Base-by-base conservation (phyloP, 768 basidiomycete species). In the Guyanaporus albipodus region DNA sequence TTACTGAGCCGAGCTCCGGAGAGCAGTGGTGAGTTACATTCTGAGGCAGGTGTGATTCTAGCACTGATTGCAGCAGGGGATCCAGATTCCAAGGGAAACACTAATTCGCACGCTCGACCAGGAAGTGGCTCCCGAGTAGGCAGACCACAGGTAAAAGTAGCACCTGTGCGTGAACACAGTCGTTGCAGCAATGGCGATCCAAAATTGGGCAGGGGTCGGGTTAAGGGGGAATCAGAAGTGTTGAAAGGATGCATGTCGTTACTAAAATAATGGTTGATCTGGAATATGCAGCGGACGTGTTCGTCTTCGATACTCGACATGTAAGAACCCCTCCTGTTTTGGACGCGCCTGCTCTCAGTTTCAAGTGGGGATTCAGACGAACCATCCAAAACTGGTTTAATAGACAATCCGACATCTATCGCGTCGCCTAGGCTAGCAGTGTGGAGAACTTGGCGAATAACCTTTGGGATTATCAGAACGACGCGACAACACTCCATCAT, bases 321-420 rank as follows among this genome's bases (percentile, higher is more conserved):
- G 54, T 53, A 56, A 42, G 56, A 61, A 27, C 64, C 59, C n/a
- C 60, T 57, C 38, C 59, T 46, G 45, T 55, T 28, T 53, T 64
- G 48, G 55, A 49, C 26, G 44, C 35, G 38, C 53, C 50, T 38
- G 53, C 33, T 52, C 35, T 66, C 66, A 21, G 28, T 32, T 18
- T 61, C 56, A 12, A 46, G 43, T 18, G 62, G 64, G 12, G 62
- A 62, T 36, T 66, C 58, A 27, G 57, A 51, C 4, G 45, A 38
- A 39, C 44, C 58, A 48, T 54, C 64, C 49, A 48, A 52, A 12
- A 62, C 54, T 8, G 68, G 66, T 46, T 63, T 70, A 37, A 89
- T 70, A 49, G 78, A 75, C 18, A 97, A 76, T 8, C 94, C 91
- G 45, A 96, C 67, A 59, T 95, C 92, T 37, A 97, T 77, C 27